These are phyloP conservation scores for Opeltia flavorubescens DNA, from an alignment of 495 filamentous ascomycete genomes.

Conservation along the genomic window DNA sequence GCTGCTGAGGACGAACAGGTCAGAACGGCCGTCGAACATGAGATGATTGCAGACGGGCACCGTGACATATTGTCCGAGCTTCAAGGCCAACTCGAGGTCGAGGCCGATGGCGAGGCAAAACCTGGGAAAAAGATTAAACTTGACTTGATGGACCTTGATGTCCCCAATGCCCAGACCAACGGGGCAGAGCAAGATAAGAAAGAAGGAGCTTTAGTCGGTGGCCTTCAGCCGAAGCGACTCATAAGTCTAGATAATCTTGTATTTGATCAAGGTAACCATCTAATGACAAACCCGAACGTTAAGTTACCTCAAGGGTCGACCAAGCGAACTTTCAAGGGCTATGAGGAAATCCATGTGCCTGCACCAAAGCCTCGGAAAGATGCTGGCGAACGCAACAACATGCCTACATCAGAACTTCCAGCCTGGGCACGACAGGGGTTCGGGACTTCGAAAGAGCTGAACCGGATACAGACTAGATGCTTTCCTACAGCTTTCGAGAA, in stretches of 20 bases:
- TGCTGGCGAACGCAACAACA: constrained; percentile 58
- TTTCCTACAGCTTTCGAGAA: constrained; percentile 84
- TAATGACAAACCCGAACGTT: constrained; percentile 96
- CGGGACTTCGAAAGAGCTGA: constrained; percentile 65
- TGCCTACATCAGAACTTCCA: constrained; percentile 75
- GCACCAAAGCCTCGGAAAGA: constrained; percentile 73
- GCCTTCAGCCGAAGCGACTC: constrained; percentile 71
- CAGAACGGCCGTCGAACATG: constrained; percentile 62
- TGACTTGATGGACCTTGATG: constrained; percentile 81
- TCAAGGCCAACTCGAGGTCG: constrained; percentile 42
- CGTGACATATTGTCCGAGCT: constrained; percentile 78
- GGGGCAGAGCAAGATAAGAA: constrained; percentile 32
- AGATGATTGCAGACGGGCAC: constrained; percentile 83
- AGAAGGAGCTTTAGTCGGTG: constrained; percentile 60
- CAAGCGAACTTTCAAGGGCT: constrained; percentile 90
- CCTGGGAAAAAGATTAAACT: constrained; percentile 68
- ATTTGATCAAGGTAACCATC: constrained; percentile 95
- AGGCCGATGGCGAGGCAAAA: constrained; percentile 37
- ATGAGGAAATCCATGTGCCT: constrained; percentile 95
- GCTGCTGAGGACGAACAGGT: constrained; percentile 71
- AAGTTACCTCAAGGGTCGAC: constrained; percentile 91
- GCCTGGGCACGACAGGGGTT: constrained; percentile 86
- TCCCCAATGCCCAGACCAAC: constrained; percentile 43
- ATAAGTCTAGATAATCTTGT: constrained; percentile 93
- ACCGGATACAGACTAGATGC: constrained; percentile 89